Evolutionary conservation across 2,329 filamentous ascomycete genomes (phyloP).

Genomic region (Trichoderma koningiopsis): DNA sequence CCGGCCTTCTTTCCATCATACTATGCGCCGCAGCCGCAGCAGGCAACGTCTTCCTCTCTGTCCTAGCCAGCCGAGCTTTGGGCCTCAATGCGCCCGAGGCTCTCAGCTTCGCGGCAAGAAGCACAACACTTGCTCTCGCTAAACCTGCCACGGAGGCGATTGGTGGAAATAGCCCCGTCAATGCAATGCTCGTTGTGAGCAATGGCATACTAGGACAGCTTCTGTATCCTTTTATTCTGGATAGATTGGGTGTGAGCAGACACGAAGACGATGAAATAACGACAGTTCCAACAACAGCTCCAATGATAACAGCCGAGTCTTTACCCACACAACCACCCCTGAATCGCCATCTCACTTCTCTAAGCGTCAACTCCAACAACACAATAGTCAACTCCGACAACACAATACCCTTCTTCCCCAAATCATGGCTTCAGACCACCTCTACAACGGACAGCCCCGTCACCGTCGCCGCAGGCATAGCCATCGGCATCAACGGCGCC

Average conservation of each 20-base stretch:
- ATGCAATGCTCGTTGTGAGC: slow-evolving; percentile 54
- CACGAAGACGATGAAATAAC: background rate
- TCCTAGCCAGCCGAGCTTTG: slow-evolving; percentile 41
- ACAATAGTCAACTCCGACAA: background rate
- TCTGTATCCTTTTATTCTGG: slow-evolving; percentile 42
- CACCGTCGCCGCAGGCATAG: slow-evolving; percentile 53
- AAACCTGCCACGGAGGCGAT: slow-evolving; percentile 50
- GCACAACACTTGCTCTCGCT: slow-evolving; percentile 53
- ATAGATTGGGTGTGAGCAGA: slow-evolving; percentile 33
- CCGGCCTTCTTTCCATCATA: slow-evolving; percentile 44
- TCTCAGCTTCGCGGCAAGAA: slow-evolving; percentile 53
- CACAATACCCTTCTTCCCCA: background rate
- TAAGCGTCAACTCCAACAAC: background rate
- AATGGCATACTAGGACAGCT: slow-evolving; percentile 52
- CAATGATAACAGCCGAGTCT: background rate
- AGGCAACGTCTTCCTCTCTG: slow-evolving; percentile 47
- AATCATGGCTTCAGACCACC: slow-evolving; percentile 2
- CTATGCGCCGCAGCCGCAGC: slow-evolving; percentile 43
- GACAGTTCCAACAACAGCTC: background rate
- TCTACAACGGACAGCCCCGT: slow-evolving; percentile 36
- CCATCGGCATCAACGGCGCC: slow-evolving; percentile 60
- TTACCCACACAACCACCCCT: background rate
- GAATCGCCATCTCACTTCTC: background rate
- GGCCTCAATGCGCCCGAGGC: slow-evolving; percentile 41
- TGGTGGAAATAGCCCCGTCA: slow-evolving; percentile 49